Evolutionary conservation across 441 rosid genomes (phyloP).

Genomic region (Hura crepitans): DNA sequence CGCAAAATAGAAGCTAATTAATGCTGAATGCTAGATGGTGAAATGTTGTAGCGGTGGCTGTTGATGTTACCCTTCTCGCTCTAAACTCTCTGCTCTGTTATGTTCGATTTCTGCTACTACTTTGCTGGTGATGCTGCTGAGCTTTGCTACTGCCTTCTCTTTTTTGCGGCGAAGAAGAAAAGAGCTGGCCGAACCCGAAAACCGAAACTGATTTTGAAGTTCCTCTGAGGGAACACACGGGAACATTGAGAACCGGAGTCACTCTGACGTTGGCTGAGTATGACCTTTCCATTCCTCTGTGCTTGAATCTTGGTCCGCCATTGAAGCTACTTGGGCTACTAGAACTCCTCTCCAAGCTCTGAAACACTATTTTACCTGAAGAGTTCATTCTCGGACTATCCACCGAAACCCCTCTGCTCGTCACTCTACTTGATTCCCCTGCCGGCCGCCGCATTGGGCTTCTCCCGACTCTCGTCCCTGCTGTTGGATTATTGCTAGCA

Average conservation of each 20-base stretch:
- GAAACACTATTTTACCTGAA: constrained; percentile 84
- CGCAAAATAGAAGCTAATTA: constrained; percentile 9
- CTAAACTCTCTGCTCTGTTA: constrained; percentile 22
- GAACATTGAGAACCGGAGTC: constrained; percentile 86
- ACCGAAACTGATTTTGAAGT: constrained; percentile 54
- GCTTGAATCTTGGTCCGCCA: constrained; percentile 71
- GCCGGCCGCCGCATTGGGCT: constrained; percentile 51
- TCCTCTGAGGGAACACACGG: constrained; percentile 69
- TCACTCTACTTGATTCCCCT: constrained; percentile 16
- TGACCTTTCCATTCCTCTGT: constrained; percentile 85
- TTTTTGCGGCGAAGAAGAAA: constrained; percentile 64
- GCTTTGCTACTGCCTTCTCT: constrained; percentile 33
- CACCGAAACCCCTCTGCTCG: constrained; percentile 57
- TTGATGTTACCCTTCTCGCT: constrained; percentile 12
- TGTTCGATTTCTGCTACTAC: constrained; percentile 28
- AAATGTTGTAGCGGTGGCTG: constrained; percentile 9
- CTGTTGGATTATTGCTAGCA: constrained; percentile 7
- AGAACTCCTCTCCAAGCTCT: constrained; percentile 82
- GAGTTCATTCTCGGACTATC: constrained; percentile 91
- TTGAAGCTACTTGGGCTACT: constrained; percentile 95
- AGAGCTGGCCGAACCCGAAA: constrained; percentile 69
- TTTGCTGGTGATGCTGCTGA: constrained; percentile 28
- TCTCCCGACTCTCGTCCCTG: constrained; percentile 39
- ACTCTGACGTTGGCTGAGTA: constrained; percentile 79
- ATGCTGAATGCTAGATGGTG: constrained; percentile 15